Conservation (phyloP, 2,329 filamentous ascomycete genomes). For the Arthrobotrys pseudoclavata region DNA sequence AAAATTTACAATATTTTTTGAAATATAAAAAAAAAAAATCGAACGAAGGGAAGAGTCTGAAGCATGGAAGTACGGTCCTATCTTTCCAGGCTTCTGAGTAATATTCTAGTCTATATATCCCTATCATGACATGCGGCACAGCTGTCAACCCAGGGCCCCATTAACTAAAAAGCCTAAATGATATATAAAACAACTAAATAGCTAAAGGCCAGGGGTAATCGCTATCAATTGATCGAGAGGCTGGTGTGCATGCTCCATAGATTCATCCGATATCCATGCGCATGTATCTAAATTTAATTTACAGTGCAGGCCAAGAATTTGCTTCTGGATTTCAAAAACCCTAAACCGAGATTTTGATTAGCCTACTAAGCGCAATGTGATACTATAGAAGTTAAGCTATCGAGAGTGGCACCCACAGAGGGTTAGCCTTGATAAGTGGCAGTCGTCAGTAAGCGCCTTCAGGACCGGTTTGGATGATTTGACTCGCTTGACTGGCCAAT, state of each 20-base stretch:
- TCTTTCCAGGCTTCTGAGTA: background rate
- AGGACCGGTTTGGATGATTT: background rate
- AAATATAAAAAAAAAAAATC: background rate
- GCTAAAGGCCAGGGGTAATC: background rate
- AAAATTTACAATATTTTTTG: background rate
- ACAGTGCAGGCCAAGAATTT: background rate
- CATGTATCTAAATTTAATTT: background rate
- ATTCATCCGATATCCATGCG: conserved; percentile 2
- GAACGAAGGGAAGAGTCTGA: background rate
- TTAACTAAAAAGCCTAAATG: background rate
- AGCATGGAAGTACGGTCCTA: background rate
- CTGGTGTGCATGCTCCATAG: background rate
- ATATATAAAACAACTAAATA: too few species aligned
- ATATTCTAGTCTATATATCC: background rate
- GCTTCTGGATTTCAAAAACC: background rate
- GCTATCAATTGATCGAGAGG: background rate
- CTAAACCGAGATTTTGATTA: background rate
- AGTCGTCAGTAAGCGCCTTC: background rate
- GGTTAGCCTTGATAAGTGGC: background rate
- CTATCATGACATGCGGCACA: background rate
- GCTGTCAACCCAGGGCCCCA: background rate
- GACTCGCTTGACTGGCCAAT: too few species aligned
- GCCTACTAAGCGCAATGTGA: background rate
- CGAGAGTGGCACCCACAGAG: background rate
- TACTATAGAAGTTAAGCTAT: background rate